phyloP scores from a whole-genome alignment of 371 early-diverging fungal genomes.

The Lichtheimia corymbifera region DNA sequence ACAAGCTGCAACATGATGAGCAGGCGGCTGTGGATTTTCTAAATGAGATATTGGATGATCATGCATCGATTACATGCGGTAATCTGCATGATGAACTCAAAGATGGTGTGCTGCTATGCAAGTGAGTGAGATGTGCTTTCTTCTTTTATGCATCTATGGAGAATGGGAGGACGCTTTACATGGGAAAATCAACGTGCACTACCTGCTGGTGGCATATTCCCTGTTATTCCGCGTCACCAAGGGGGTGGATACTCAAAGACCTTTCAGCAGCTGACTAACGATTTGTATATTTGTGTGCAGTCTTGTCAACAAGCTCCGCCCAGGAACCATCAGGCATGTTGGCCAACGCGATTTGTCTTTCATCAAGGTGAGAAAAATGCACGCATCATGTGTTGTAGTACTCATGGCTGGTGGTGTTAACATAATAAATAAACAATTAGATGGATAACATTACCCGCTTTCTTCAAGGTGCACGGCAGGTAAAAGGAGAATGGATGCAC shows the following conservation, averaged over 20 bases:
- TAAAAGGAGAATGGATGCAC: constrained; percentile 15
- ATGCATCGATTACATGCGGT: constrained; percentile 13
- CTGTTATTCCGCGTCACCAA: no score
- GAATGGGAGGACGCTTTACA: background rate
- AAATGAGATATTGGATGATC: constrained; percentile 21
- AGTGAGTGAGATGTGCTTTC: constrained; percentile 27
- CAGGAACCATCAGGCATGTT: constrained; percentile 50
- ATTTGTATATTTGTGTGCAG: constrained; percentile 12
- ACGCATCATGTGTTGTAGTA: background rate
- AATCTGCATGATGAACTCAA: constrained; percentile 57
- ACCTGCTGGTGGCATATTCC: background rate
- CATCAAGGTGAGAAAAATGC: constrained; percentile 29
- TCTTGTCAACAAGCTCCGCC: constrained; percentile 44
- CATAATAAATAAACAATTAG: constrained; percentile 29
- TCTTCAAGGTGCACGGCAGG: constrained; percentile 61
- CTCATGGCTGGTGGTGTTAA: background rate
- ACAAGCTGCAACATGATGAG: constrained; percentile 36
- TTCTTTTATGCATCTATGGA: background rate
- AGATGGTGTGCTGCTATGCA: constrained; percentile 52
- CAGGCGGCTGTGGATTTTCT: constrained; percentile 35
- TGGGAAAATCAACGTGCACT: background rate
- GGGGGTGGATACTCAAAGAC: no score
- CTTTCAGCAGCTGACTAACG: no score
- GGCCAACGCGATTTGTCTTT: constrained; percentile 45
- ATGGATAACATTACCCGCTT: constrained; percentile 84